Conservation (phyloP, 1,139 yeast species). For the Suhomyces wounanorum region DNA sequence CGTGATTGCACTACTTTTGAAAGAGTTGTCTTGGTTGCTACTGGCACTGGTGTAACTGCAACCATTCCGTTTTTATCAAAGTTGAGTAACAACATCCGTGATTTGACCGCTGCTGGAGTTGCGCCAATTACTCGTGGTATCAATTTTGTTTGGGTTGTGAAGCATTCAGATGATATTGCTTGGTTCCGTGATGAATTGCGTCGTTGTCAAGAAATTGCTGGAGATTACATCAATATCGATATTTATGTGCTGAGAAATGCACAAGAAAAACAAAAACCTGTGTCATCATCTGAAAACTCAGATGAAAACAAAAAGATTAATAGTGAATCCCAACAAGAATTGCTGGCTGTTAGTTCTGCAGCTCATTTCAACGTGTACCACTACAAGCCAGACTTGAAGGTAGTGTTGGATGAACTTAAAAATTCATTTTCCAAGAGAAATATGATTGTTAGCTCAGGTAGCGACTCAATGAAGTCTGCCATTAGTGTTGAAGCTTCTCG, state of each 20-base stretch:
- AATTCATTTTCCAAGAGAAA: slow-evolving; percentile 38
- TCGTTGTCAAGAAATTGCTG: slow-evolving; percentile 27
- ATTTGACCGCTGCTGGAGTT: slow-evolving; percentile 15
- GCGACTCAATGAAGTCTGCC: slow-evolving; percentile 44
- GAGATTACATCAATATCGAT: slow-evolving; percentile 27
- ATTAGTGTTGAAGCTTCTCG: slow-evolving; percentile 48
- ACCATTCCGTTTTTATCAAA: slow-evolving; percentile 49
- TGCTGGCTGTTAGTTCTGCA: slow-evolving; percentile 1
- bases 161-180: slow-evolving; percentile 34
- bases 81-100: slow-evolving; percentile 20
- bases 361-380: slow-evolving; percentile 22
- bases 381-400: slow-evolving; percentile 38
- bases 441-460: slow-evolving; percentile 55
- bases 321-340: slow-evolving; percentile 1
- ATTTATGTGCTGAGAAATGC: slow-evolving; percentile 25
- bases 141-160: slow-evolving; percentile 53
- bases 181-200: slow-evolving; percentile 50
- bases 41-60: slow-evolving; percentile 62
- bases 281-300: neutral
- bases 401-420: slow-evolving; percentile 22
- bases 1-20: slow-evolving; percentile 55
- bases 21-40: slow-evolving; percentile 42
- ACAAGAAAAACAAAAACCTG: neutral
- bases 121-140: slow-evolving; percentile 29
- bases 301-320: neutral